Base-by-base conservation (phyloP, 2,329 filamentous ascomycete species). In the Chaetomium globosum region DNA sequence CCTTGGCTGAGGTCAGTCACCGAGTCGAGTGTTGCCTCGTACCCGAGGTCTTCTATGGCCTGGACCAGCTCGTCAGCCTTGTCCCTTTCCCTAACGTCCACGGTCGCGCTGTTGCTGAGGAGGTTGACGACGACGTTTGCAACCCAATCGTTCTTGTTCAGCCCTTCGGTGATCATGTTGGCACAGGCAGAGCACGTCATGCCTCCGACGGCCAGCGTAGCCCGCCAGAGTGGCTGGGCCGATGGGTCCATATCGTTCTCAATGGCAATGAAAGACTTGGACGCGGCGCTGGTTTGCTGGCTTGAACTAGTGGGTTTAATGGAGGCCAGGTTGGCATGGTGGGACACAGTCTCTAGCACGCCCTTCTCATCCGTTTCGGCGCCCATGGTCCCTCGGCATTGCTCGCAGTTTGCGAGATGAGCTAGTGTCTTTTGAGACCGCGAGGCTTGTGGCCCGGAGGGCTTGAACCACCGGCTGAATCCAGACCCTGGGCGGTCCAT, bases 151-250 rank as follows among this genome's bases (percentile, higher is more conserved):
- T 82, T 76, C 66, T 85, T 83, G 55, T 83, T 77, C 21, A 93
- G 76, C 65, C 85, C 84, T 9, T 83, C 78, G n/a, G 84, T 87
- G 70, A 92, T 85, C 53, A 82, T 80, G 72, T 88, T 88, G 64
- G 82, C 82, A 71, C 90, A 93, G 9, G 88, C 83, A 10, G 87
- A 85, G 74, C 90, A 92, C 4, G 87, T 91, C 89, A 93, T 92
- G 65, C 89, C 89, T 36, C 83, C 85, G 49, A 93, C 82, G 39
- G 69, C 71, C 10, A 75, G 67, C 23, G 74, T 71, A 9, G 71
- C 72, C 31, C 71, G 65, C 69, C 70, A 73, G 2, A 68, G 49
- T 1, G 62, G 67, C 12, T 65, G 68, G 13, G 51, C 23, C 8
- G 58, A 30, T 9, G 36, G 12, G 55, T 66, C 69, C 2, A 75